A percentile compares a stretch with the other conserved stretches of the same genome.
These are phyloP conservation scores for Aspergillus terreus DNA, from an alignment of 2,329 filamentous ascomycete species.

Conservation along the genomic window DNA sequence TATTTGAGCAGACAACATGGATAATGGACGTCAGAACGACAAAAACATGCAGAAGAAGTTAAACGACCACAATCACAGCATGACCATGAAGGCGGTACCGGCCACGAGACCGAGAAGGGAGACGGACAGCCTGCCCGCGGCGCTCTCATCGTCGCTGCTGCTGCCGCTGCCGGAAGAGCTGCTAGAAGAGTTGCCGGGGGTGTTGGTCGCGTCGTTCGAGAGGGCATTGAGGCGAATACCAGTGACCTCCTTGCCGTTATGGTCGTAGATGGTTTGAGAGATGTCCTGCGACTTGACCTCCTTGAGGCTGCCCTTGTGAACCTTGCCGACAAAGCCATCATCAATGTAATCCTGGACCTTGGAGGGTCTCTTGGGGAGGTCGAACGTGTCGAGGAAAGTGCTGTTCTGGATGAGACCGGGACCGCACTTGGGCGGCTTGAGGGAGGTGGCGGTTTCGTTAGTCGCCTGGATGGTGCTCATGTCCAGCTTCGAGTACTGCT, in stretches of 20 bases:
- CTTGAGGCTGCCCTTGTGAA: slow-evolving; percentile 59
- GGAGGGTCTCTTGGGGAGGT: slow-evolving; percentile 64
- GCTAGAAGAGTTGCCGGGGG: slow-evolving; percentile 36
- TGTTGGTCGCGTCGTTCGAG: slow-evolving; percentile 51
- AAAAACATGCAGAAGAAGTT: neutral
- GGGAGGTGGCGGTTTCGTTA: slow-evolving; percentile 54
- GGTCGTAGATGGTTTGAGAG: slow-evolving; percentile 54
- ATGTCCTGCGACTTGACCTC: slow-evolving; percentile 55
- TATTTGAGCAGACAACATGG: neutral
- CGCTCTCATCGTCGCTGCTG: slow-evolving; percentile 7
- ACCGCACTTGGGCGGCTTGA: slow-evolving; percentile 62
- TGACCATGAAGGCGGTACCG: slow-evolving; percentile 16
- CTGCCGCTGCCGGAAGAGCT: slow-evolving; percentile 8
- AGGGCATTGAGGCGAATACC: slow-evolving; percentile 59
- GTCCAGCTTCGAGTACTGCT: slow-evolving; percentile 72
- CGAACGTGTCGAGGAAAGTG: slow-evolving; percentile 75
- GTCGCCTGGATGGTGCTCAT: slow-evolving; percentile 62
- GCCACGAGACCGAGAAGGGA: slow-evolving; percentile 23
- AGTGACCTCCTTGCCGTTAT: slow-evolving; percentile 56
- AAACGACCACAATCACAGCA: neutral
- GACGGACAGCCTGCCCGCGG: slow-evolving; percentile 19
- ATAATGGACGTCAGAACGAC: neutral
- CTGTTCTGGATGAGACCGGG: slow-evolving; percentile 60
- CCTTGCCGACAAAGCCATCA: slow-evolving; percentile 65
- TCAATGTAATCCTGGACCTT: slow-evolving; percentile 70